Percentiles rank a stretch among this genome's conserved stretches.
These are phyloP conservation scores for Monosporascus ibericus DNA, from an alignment of 2,329 filamentous ascomycete genomes.

Conservation along the genomic window DNA sequence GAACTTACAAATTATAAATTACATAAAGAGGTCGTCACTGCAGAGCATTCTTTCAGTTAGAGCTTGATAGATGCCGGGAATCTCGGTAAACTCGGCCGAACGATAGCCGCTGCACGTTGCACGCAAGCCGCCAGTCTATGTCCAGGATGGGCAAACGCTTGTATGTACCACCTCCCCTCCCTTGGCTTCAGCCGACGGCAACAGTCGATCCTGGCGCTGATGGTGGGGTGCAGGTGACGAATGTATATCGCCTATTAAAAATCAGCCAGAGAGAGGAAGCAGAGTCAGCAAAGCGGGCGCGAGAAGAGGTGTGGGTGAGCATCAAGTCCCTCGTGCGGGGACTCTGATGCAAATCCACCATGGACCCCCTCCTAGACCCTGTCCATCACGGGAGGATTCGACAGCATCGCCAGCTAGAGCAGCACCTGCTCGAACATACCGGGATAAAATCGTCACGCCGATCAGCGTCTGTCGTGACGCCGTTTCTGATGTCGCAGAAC, in stretches of 20 bases:
- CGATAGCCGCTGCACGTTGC: not conserved
- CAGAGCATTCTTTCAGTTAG: not conserved
- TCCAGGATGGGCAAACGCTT: not conserved
- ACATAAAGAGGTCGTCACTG: not conserved
- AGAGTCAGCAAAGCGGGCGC: no score
- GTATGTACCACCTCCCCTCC: no score
- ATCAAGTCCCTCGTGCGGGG: not conserved
- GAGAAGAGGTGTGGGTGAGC: not conserved
- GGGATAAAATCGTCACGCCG: no score
- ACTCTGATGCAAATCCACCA: not conserved
- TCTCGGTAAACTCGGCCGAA: not conserved
- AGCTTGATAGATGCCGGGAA: not conserved
- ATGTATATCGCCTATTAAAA: no score
- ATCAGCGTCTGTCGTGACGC: no score
- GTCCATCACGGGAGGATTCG: not conserved
- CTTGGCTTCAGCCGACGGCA: not conserved
- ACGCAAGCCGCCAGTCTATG: not conserved
- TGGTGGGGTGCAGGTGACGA: not conserved
- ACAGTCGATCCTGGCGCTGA: not conserved
- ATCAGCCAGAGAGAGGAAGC: no score
- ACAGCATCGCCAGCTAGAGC: not conserved
- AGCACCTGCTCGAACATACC: no score
- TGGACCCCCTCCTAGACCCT: not conserved
- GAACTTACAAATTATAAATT: no score
- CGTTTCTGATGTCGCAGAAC: no score